A percentile compares a stretch with the other conserved stretches of the same genome.
phyloP scores from a whole-genome alignment of 768 basidiomycete genomes.

The Leucosporidium yakuticum region DNA sequence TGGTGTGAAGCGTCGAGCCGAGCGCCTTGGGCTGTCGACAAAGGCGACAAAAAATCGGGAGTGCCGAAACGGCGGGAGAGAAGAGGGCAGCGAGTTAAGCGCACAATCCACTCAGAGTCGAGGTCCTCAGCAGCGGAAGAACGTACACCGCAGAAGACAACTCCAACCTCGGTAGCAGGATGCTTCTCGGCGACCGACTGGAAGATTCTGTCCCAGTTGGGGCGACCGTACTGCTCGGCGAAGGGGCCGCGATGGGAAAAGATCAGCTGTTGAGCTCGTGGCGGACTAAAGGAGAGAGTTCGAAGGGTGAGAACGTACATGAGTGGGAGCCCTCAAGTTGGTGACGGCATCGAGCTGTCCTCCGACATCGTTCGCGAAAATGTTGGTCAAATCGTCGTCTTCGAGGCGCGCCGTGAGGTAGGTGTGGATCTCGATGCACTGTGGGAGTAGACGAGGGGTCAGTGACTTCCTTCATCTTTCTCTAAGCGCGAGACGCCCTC shows the following conservation, averaged over 20 bases:
- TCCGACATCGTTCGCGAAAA: constrained; percentile 71
- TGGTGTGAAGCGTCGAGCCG: constrained; percentile 55
- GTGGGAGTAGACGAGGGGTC: neutral
- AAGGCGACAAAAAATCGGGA: neutral
- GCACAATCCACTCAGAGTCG: neutral
- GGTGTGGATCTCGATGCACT: constrained; percentile 70
- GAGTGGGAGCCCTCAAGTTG: constrained; percentile 78
- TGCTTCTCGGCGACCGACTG: constrained; percentile 70
- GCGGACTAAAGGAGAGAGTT: too few relatives aligned
- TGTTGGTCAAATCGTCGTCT: constrained; percentile 90
- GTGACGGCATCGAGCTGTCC: constrained; percentile 90
- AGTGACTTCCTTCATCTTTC: too few relatives aligned
- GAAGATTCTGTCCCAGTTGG: constrained; percentile 42
- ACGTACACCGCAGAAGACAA: constrained; percentile 77
- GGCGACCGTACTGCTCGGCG: constrained; percentile 27
- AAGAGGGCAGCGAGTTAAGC: too few relatives aligned
- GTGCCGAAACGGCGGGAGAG: neutral
- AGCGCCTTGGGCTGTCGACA: constrained; percentile 18
- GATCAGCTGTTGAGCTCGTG: constrained; percentile 45
- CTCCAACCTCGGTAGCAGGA: constrained; percentile 61
- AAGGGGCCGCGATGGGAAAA: constrained; percentile 55
- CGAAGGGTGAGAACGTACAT: constrained; percentile 56
- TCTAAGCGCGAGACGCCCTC: neutral
- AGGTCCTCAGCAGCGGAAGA: constrained; percentile 52
- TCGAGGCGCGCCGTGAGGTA: constrained; percentile 82